These are phyloP conservation scores for Diphasiastrum complanatum DNA, from an alignment of 83 land plant species.

Conservation along the genomic window DNA sequence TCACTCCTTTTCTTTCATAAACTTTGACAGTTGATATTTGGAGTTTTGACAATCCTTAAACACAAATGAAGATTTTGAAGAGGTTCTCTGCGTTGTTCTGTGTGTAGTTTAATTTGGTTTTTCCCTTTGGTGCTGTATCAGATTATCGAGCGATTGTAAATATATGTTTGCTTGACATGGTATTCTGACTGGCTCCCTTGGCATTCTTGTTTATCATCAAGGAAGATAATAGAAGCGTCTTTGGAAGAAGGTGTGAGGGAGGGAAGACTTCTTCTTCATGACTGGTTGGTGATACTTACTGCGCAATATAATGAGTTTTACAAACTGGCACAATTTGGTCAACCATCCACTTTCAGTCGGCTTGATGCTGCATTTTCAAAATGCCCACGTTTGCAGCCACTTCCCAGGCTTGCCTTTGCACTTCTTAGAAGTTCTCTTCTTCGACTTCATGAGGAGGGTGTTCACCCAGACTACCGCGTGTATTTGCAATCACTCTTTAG, in stretches of 20 bases:
- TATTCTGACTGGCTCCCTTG: neutral
- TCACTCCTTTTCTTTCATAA: no score
- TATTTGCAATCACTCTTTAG: conserved; percentile 96
- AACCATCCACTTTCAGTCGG: conserved; percentile 37
- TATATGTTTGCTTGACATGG: neutral
- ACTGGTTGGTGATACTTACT: conserved; percentile 93
- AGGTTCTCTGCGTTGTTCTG: neutral
- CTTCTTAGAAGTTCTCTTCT: conserved; percentile 83
- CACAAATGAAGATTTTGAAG: neutral
- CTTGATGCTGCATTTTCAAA: conserved; percentile 77
- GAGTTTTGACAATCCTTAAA: no score
- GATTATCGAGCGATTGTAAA: no score
- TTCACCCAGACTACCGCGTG: conserved; percentile 92
- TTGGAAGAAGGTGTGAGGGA: conserved; percentile 95
- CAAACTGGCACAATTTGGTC: conserved; percentile 51
- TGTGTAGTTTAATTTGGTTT: no score
- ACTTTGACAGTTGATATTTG: no score
- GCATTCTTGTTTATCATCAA: neutral
- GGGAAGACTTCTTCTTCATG: conserved; percentile 78
- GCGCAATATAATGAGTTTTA: conserved; percentile 89
- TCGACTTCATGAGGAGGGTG: conserved; percentile 93
- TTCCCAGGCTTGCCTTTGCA: conserved; percentile 93
- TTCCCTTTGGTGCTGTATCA: no score
- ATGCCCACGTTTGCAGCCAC: conserved; percentile 69
- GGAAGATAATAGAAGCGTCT: conserved; percentile 78